Conservation (phyloP, 2,329 filamentous ascomycete genomes). For the Nemania bipapillata region DNA sequence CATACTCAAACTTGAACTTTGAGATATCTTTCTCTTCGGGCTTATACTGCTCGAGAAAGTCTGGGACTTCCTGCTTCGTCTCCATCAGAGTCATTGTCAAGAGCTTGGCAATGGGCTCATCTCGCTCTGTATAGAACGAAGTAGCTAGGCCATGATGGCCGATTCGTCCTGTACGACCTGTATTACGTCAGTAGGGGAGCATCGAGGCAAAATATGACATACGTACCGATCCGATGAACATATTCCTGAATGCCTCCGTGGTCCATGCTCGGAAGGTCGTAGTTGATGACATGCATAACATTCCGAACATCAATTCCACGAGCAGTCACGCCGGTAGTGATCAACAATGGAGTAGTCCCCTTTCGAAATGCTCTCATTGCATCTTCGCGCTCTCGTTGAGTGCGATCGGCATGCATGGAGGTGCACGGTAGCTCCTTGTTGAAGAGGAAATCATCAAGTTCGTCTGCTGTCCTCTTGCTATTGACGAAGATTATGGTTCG, state of each 20-base stretch:
- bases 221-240: constrained; percentile 87
- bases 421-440: constrained; percentile 82
- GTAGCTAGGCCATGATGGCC: constrained; percentile 86
- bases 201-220: background rate
- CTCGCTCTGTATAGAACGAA: constrained; percentile 85
- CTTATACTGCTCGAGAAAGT: constrained; percentile 76
- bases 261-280: constrained; percentile 77
- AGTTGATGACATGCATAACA: constrained; percentile 93
- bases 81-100: constrained; percentile 86
- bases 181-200: constrained; percentile 29
- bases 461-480: constrained; percentile 78
- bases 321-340: constrained; percentile 86
- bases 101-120: constrained; percentile 76
- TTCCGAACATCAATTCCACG: constrained; percentile 90
- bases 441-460: constrained; percentile 87
- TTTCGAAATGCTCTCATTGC: constrained; percentile 85
- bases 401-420: constrained; percentile 87
- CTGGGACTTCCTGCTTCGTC: constrained; percentile 79
- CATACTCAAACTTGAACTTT: constrained; percentile 66
- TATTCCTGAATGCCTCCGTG: constrained; percentile 95
- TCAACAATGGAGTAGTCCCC: constrained; percentile 79
- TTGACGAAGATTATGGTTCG: constrained; percentile 94
- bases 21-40: constrained; percentile 64
- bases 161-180: constrained; percentile 91
- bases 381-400: constrained; percentile 90